Evolutionary conservation across 192 early-diverging fungal species (phyloP).

Genomic region (Tieghemiomyces parasiticus): DNA sequence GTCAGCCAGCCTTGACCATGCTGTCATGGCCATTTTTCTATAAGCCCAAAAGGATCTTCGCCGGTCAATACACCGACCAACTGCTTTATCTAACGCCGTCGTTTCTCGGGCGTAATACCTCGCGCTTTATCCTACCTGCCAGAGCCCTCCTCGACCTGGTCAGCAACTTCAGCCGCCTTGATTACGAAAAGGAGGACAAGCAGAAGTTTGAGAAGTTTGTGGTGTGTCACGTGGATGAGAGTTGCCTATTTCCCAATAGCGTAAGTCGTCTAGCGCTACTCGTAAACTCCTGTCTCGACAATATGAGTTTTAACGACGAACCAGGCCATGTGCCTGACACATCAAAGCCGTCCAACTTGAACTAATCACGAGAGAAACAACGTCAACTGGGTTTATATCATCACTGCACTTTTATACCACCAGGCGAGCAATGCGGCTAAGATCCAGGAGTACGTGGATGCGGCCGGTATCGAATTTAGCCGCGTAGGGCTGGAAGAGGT

Average conservation of each 20-base stretch:
- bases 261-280: neutral
- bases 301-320: neutral
- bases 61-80: too few relatives aligned
- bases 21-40: too few relatives aligned
- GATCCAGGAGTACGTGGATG: neutral
- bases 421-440: too few relatives aligned
- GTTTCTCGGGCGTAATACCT: too few relatives aligned
- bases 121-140: too few relatives aligned
- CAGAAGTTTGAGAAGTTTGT: conserved; percentile 40
- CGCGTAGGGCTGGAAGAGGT: neutral
- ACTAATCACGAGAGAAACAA: neutral
- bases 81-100: too few relatives aligned
- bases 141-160: conserved; percentile 52
- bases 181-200: conserved; percentile 36
- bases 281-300: neutral
- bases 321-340: neutral
- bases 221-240: conserved; percentile 71
- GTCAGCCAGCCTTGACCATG: too few relatives aligned
- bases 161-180: conserved; percentile 36
- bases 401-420: too few relatives aligned
- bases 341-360: neutral
- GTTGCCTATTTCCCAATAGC: conserved; percentile 28
- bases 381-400: neutral
- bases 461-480: neutral
- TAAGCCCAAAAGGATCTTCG: too few relatives aligned